A percentile compares a stretch with the other conserved stretches of the same genome.
Conservation (phyloP, 306 rosid genomes). For the Pyrus betulifolia region DNA sequence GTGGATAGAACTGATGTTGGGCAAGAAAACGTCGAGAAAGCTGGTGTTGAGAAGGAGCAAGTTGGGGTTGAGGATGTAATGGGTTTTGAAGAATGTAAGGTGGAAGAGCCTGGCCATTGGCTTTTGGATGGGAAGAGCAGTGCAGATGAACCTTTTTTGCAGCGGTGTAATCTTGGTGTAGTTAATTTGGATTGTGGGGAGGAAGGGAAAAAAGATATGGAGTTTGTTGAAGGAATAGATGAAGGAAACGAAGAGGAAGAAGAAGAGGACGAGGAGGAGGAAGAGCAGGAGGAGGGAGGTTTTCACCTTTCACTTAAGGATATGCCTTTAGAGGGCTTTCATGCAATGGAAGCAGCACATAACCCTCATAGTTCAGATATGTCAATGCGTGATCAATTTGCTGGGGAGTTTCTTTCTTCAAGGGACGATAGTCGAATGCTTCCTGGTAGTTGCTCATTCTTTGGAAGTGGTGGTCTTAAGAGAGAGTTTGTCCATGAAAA, state of each 20-base stretch:
- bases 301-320: constrained; percentile 52
- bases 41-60: constrained; percentile 8
- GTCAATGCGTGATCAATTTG: constrained; percentile 50
- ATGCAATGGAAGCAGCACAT: constrained; percentile 41
- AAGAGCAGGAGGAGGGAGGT: constrained; percentile 45
- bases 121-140: constrained; percentile 37
- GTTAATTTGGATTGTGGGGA: constrained; percentile 25
- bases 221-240: constrained; percentile 25
- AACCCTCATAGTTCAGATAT: constrained; percentile 54
- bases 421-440: constrained; percentile 60
- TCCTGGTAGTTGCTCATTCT: constrained; percentile 43
- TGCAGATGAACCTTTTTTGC: constrained; percentile 35
- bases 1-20: neutral
- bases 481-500: constrained; percentile 49
- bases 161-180: constrained; percentile 40
- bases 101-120: constrained; percentile 48
- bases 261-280: constrained; percentile 41
- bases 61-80: constrained; percentile 35
- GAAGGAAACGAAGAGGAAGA: constrained; percentile 25
- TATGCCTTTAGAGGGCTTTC: constrained; percentile 54
- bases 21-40: neutral
- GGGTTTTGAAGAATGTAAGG: constrained; percentile 53
- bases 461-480: constrained; percentile 68
- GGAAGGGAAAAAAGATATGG: constrained; percentile 24
- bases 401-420: constrained; percentile 51